phyloP scores from a whole-genome alignment of 2,329 filamentous ascomycete species.

The Neofusicoccum kwambonambiense region DNA sequence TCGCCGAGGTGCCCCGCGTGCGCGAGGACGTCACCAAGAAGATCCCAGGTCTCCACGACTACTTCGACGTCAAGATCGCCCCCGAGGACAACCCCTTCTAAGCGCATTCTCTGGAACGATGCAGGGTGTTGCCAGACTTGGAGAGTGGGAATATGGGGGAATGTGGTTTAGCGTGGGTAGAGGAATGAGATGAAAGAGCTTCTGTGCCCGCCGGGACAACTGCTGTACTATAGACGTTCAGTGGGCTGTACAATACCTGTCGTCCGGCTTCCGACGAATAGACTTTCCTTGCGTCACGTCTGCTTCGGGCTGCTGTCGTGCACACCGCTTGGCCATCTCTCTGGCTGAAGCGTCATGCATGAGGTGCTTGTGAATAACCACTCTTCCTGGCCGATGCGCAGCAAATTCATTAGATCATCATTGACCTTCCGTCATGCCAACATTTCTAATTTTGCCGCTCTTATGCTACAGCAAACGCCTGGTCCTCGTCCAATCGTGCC shows the following conservation, averaged over 20 bases:
- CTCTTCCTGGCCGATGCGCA: not conserved
- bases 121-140: not conserved
- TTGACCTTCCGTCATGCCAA: not conserved
- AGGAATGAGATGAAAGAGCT: slow-evolving; percentile 3
- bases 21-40: slow-evolving; percentile 62
- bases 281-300: slow-evolving; percentile 10
- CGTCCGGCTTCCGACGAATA: slow-evolving; percentile 5
- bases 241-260: slow-evolving; percentile 10
- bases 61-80: slow-evolving; percentile 57
- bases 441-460: slow-evolving; percentile 12
- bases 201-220: slow-evolving; percentile 1
- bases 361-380: not conserved
- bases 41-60: slow-evolving; percentile 57
- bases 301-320: not conserved
- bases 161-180: not conserved
- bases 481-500: not conserved
- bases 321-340: not conserved
- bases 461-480: slow-evolving; percentile 20
- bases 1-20: slow-evolving; percentile 62
- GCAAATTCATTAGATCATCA: not conserved
- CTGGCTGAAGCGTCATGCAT: too few species aligned
- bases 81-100: slow-evolving; percentile 65
- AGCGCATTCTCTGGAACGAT: slow-evolving; percentile 9
- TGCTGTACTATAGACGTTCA: slow-evolving; percentile 6
- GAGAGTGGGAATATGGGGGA: not conserved